Percentiles rank a stretch among this genome's conserved stretches.
Conservation (phyloP, 2,329 filamentous ascomycete species). For the Botryotinia narcissicola region DNA sequence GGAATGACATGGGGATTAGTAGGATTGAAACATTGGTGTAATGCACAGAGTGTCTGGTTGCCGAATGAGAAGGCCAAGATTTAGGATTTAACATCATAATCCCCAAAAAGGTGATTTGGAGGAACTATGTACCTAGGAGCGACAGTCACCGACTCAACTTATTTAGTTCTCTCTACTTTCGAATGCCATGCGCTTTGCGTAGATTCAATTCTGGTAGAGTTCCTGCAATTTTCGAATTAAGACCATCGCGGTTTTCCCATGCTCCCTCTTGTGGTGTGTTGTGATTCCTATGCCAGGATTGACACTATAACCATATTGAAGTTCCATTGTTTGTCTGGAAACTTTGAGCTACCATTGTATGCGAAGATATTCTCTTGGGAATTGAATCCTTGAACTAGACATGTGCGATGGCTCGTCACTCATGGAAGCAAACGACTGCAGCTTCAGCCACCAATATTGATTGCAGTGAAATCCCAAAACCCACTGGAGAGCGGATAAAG, state of each 20-base stretch:
- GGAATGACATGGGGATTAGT: constrained; percentile 31
- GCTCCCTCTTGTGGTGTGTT: rapidly evolving
- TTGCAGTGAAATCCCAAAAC: neutral
- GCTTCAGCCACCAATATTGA: rapidly evolving
- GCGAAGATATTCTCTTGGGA: neutral
- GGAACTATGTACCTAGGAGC: neutral
- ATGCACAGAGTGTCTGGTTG: constrained; percentile 18
- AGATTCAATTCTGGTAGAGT: neutral
- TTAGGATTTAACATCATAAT: neutral
- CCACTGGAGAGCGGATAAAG: no score
- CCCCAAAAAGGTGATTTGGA: neutral
- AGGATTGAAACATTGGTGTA: constrained; percentile 16
- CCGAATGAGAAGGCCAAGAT: neutral
- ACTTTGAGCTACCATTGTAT: neutral
- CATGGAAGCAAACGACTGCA: neutral
- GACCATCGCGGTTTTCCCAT: neutral
- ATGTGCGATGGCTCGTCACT: neutral
- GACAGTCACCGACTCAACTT: neutral
- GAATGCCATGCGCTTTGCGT: neutral
- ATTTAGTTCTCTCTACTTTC: neutral
- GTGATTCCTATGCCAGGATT: neutral
- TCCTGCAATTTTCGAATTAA: neutral
- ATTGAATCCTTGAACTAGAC: neutral
- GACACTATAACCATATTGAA: rapidly evolving
- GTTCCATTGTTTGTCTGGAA: neutral